Evolutionary conservation across 2,329 filamentous ascomycete species (phyloP), one percentile per base, ranked within the genome.

Genomic region (Fusarium sublunatum): DNA sequence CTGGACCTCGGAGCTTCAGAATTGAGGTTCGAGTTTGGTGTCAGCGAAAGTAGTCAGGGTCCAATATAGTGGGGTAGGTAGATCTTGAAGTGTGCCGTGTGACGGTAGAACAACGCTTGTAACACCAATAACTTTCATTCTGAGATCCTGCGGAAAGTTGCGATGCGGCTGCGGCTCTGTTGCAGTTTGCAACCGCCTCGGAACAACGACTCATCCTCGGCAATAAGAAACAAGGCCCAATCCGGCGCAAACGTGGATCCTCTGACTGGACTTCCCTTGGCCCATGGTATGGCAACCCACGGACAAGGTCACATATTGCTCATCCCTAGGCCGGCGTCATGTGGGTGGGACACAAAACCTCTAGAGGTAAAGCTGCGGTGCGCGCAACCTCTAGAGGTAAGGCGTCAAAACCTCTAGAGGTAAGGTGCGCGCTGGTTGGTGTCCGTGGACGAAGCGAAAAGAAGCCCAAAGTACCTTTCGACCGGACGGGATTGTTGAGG

Each of bases 291-390:
- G 59, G 55, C 57, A 57, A 64, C 53, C 64, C 64, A 68, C 64
- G 63, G 54, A 38, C 47, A 57, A 67, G 64, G 55, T 57, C 56
- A 59, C 53, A 67, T 38, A 50, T 53, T 59, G 54, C 52, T 70
- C 51, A 49, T 56, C 62, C 55, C 63, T 55, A 65, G 60, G 63
- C 67, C 65, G 66, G 64, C 63, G 57, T 69, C 65, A 69, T 65
- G 67, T 63, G 63, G 58, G 67, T 70, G 67, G 67, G 65, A 70
- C 67, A 57, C 58, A 58, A 43, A 63, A 67, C 67, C 66, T 68
- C 64, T 69, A 69, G 67, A 69, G 67, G 67, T 64, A 69, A 69
- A 69, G 61, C 51, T 67, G 67, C 60, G 67, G 67, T 70, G 57
- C 67, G 46, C 53, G 58, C 62, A 56, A 65, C 67, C 67, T 69